phyloP scores from a whole-genome alignment of 495 filamentous ascomycete species.

The Penicillium lagena region DNA sequence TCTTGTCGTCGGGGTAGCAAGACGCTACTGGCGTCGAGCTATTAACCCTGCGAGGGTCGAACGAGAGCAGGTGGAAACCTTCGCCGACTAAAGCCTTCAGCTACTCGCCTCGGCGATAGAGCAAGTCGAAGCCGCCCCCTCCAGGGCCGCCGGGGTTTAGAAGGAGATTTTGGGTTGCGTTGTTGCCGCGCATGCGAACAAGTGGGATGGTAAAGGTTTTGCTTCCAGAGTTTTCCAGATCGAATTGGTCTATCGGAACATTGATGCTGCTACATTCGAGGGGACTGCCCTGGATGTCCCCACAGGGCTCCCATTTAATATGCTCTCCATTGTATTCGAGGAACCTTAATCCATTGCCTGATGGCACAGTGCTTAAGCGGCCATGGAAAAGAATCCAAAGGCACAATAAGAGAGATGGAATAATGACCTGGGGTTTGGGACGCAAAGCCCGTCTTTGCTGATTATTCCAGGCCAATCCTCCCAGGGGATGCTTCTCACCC shows the following conservation, averaged over 20 bases:
- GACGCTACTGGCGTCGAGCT: slow-evolving; percentile 24
- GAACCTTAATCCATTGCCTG: not conserved
- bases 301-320: slow-evolving; percentile 33
- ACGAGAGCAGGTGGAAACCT: slow-evolving; percentile 34
- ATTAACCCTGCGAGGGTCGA: slow-evolving; percentile 42
- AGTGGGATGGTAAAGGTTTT: slow-evolving; percentile 37
- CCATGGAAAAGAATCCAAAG: not conserved
- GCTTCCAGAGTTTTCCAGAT: slow-evolving; percentile 11
- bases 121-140: slow-evolving; percentile 27
- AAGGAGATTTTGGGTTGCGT: slow-evolving; percentile 34
- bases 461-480: not conserved
- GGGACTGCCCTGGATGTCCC: slow-evolving; percentile 16
- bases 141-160: slow-evolving; percentile 43
- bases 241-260: slow-evolving; percentile 43
- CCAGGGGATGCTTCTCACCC: not conserved
- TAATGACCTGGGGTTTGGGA: not conserved
- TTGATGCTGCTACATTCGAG: slow-evolving; percentile 18
- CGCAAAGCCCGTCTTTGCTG: not conserved
- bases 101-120: slow-evolving; percentile 23
- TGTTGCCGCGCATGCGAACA: slow-evolving; percentile 29
- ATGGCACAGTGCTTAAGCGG: not conserved
- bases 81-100: slow-evolving; percentile 34
- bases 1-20: slow-evolving; percentile 28
- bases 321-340: slow-evolving; percentile 24
- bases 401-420: not conserved